Evolutionary conservation across 768 basidiomycete genomes (phyloP).

Genomic region (Mrakia gelida): DNA sequence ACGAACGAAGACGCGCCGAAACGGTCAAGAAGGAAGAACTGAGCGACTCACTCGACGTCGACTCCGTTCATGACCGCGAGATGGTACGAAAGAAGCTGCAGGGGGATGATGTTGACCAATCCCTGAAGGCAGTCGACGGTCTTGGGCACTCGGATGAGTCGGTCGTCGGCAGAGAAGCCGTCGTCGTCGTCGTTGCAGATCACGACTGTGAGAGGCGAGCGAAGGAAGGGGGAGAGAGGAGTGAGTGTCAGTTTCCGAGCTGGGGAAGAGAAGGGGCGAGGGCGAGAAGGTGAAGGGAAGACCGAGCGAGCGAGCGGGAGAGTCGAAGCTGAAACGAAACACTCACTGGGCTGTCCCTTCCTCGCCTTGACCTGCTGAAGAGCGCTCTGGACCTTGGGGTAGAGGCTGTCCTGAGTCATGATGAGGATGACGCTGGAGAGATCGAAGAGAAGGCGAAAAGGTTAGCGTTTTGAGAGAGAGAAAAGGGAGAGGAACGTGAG

Average conservation of each 20-base stretch:
- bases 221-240: not conserved
- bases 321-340: constrained; percentile 32
- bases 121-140: constrained; percentile 95
- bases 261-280: not conserved
- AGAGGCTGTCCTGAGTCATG: constrained; percentile 97
- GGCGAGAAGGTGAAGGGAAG: not conserved
- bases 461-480: not conserved
- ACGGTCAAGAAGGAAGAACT: not conserved
- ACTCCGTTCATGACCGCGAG: constrained; percentile 91
- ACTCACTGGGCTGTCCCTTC: constrained; percentile 63
- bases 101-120: constrained; percentile 89
- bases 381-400: constrained; percentile 96
- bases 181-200: constrained; percentile 91
- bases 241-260: not conserved
- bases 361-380: constrained; percentile 96
- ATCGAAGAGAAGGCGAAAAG: not conserved
- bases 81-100: constrained; percentile 94
- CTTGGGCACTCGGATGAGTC: constrained; percentile 89
- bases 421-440: constrained; percentile 71
- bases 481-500: not conserved
- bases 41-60: constrained; percentile 64
- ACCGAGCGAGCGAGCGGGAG: too few relatives aligned
- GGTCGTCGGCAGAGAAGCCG: constrained; percentile 59
- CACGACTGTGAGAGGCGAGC: constrained; percentile 57
- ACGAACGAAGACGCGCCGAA: too few relatives aligned